These are phyloP conservation scores for Monilinia vaccinii-corymbosi DNA, from an alignment of 2,329 filamentous ascomycete genomes.

Conservation along the genomic window DNA sequence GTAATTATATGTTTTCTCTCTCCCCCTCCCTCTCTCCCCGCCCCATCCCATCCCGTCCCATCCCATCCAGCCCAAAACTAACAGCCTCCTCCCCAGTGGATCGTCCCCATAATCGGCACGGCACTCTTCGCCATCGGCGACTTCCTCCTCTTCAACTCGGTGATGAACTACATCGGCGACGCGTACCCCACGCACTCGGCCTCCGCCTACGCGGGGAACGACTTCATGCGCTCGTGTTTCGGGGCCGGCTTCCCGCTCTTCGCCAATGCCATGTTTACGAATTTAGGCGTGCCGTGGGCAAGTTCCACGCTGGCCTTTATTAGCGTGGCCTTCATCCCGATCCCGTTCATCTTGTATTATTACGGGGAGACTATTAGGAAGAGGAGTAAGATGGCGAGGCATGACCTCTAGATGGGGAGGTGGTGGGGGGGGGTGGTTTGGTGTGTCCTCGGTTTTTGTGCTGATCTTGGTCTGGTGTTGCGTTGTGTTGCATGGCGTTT, in stretches of 20 bases:
- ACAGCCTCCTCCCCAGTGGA: slow-evolving; percentile 40
- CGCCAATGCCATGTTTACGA: slow-evolving; percentile 6
- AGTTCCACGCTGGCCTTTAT: slow-evolving; percentile 51
- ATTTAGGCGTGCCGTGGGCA: slow-evolving; percentile 52
- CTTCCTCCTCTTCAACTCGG: slow-evolving; percentile 39
- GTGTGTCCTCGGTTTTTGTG: too few species aligned
- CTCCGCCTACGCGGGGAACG: slow-evolving; percentile 33
- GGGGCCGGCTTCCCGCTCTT: slow-evolving; percentile 33
- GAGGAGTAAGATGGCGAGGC: slow-evolving; percentile 4
- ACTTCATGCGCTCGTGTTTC: slow-evolving; percentile 29
- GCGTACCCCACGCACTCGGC: slow-evolving; percentile 33
- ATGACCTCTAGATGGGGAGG: not conserved
- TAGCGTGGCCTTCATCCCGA: slow-evolving; percentile 48
- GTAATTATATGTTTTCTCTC: not conserved
- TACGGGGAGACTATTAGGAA: slow-evolving; percentile 49
- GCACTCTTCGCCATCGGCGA: slow-evolving; percentile 34
- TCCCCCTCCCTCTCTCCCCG: too few species aligned
- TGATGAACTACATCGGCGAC: slow-evolving; percentile 35
- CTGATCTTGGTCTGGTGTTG: too few species aligned
- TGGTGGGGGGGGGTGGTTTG: too few species aligned
- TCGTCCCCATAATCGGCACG: slow-evolving; percentile 44
- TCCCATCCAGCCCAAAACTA: not conserved
- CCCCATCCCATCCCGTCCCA: too few species aligned
- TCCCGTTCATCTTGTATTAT: slow-evolving; percentile 52
- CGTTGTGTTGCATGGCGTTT: not conserved